Evolutionary conservation across 202 grass and related monocot species (phyloP), one percentile per base, ranked within the genome.

Genomic region (Saccharum hybrid): DNA sequence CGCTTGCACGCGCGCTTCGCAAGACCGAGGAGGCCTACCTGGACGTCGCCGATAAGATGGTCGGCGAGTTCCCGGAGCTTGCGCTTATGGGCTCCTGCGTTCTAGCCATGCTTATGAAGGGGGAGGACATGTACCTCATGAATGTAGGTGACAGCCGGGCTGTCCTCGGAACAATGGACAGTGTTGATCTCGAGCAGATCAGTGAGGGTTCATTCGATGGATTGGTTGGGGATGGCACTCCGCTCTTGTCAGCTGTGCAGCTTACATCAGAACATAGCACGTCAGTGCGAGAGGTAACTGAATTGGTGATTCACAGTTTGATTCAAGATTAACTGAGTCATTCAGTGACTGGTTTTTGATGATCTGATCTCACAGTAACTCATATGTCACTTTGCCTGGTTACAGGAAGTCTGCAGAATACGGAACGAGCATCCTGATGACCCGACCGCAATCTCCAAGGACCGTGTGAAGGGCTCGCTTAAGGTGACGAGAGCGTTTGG

Each of bases 401-500:
- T 79, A 64, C 90, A 98, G 96, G 96, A 98, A 80, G 78, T 90
- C 16, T 73, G 73, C 81, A 92, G 93, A 90, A 94, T 98, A 78
- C 89, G 67, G 23, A 96, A 92, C 10, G 93, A 96, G 77, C 96
- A 98, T 77, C 91, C 89, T 28, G 96, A 98, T 70, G 96, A 98
- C 43, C 56, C 91, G 28, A 46, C 81, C 6, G 93, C 91, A 0
- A 96, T 96, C 63, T 66, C 80, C n/a, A 98, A 98, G 42, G 93
- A 90, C 77, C 91, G 96, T 5, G 96, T 98, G 60, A 98, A 98
- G 79, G 93, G 96, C 12, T 98, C 96, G 15, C 76, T 98, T 65
- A 98, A 98, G 88, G 96, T 98, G 63, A 98, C 96, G 0, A 95
- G 96, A 90, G 93, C 96, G 0, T 98, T 98, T 11, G 96, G 96